These are phyloP conservation scores for Flaveria sonorensis DNA, from an alignment of 129 eudicot genomes.

Conservation along the genomic window DNA sequence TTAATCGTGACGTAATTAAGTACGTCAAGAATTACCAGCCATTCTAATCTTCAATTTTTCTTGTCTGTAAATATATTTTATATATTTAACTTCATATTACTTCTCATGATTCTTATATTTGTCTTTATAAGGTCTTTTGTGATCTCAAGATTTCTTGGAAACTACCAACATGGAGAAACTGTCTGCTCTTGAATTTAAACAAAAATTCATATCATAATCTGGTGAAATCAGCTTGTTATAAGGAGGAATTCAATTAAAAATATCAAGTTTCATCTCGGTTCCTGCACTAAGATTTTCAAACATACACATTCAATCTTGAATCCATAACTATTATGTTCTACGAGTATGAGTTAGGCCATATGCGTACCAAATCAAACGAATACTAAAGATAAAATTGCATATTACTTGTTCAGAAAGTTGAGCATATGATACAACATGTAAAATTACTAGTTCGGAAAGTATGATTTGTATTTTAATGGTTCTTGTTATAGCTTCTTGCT, in stretches of 20 bases:
- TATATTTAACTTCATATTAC: background rate
- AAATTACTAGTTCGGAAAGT: no score
- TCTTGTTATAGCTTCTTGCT: no score
- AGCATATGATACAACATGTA: background rate
- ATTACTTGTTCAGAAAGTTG: background rate
- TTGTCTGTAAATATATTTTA: no score
- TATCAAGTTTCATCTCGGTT: slow-evolving; percentile 19
- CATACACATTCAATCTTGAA: background rate
- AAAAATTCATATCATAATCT: slow-evolving; percentile 12
- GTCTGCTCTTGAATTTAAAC: slow-evolving; percentile 32
- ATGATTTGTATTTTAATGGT: no score
- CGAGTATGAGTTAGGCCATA: background rate
- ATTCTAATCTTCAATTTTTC: no score
- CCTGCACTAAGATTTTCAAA: background rate
- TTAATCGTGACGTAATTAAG: no score
- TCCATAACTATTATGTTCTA: background rate
- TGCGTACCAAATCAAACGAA: background rate
- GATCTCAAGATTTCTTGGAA: slow-evolving; percentile 41
- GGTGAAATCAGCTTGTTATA: slow-evolving; percentile 27
- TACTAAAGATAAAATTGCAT: background rate
- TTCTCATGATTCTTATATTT: slow-evolving; percentile 24
- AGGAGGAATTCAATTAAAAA: slow-evolving; percentile 19
- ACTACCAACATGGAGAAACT: slow-evolving; percentile 40
- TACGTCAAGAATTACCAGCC: no score
- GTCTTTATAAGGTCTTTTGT: slow-evolving; percentile 25